Evolutionary conservation across 1,284 basidiomycete species (phyloP), one percentile per base, ranked within the genome.

Genomic region (Leccinum pseudoinsigne): DNA sequence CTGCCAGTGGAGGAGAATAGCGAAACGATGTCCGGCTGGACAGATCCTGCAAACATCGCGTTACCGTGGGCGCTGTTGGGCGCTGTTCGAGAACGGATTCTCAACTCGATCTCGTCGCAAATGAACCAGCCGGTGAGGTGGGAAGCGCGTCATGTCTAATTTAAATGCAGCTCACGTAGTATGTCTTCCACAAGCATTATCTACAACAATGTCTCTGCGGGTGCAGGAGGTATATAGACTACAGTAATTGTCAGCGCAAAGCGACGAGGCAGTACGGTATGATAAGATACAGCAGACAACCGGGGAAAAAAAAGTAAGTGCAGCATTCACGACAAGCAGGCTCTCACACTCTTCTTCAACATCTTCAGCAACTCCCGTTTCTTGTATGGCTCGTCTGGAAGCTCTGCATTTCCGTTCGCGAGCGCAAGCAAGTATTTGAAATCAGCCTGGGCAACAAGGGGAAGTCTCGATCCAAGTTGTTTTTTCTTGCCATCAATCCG

Each of bases 361-460:
- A 82, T 74, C 60, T 64, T 78, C 60, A 92, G 70, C 10, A 89
- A 75, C 67, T 87, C 84, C 66, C 77, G 79, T 64, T 78, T 78
- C 66, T 81, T 80, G 16, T 83, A 81, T 3, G 77, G 72, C 70
- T 90, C 82, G 14, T 81, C 80, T 1, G 86, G 84, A 64, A 89
- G 71, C 55, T 78, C 71, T 2, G 77, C 63, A 64, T 81, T 77
- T 3, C 87, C 87, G 2, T 74, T 82, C 9, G 81, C 88, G 34
- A 90, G 71, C 55, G 81, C 82, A 68, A 82, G 79, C 57, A 97
- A 80, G 76, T 90, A 95, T 2, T 84, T 87, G 72, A 96, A 95
- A 76, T 97, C 94, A 1, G 94, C 93, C 72, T 95, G 94, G 0
- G 87, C 86, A 40, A 86, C 84, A 2, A 95, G 80, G 0, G 95